Evolutionary conservation across 495 filamentous ascomycete species (phyloP).

Genomic region (Zalerion maritima): DNA sequence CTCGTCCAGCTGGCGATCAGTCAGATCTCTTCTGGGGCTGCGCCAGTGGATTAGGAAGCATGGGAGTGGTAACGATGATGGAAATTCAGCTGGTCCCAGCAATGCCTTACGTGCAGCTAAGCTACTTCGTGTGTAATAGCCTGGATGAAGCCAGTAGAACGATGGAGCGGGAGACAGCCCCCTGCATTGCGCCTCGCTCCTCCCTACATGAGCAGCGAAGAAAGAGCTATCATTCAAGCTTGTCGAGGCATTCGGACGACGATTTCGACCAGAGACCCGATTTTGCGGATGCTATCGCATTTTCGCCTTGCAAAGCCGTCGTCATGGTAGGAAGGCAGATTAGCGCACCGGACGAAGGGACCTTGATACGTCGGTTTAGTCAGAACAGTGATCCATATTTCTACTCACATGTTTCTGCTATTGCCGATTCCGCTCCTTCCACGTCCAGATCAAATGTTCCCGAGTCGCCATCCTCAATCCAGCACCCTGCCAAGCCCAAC

Average conservation of each 20-base stretch:
- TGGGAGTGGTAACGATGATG: slow-evolving; percentile 42
- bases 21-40: slow-evolving; percentile 42
- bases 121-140: slow-evolving; percentile 28
- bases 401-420: too few relatives aligned
- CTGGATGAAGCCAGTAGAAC: slow-evolving; percentile 16
- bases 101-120: slow-evolving; percentile 34
- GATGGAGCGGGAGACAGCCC: slow-evolving; percentile 13
- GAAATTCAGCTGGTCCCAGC: slow-evolving; percentile 39
- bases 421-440: slow-evolving; percentile 5
- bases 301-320: slow-evolving; percentile 28
- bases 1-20: slow-evolving; percentile 18
- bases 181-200: slow-evolving; percentile 15
- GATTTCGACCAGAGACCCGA: slow-evolving; percentile 21
- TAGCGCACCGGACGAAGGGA: slow-evolving; percentile 16
- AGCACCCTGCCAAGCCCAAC: too few relatives aligned
- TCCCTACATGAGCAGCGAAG: too few relatives aligned
- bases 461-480: too few relatives aligned
- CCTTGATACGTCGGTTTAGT: slow-evolving; percentile 23
- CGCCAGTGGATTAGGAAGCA: slow-evolving; percentile 41
- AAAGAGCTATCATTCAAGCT: too few relatives aligned
- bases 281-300: slow-evolving; percentile 34
- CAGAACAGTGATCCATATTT: slow-evolving; percentile 35
- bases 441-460: slow-evolving; percentile 1
- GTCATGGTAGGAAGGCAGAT: slow-evolving; percentile 37
- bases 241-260: slow-evolving; percentile 6